Base-by-base conservation (phyloP, 495 filamentous ascomycete species). In the Aspergillus affinis region DNA sequence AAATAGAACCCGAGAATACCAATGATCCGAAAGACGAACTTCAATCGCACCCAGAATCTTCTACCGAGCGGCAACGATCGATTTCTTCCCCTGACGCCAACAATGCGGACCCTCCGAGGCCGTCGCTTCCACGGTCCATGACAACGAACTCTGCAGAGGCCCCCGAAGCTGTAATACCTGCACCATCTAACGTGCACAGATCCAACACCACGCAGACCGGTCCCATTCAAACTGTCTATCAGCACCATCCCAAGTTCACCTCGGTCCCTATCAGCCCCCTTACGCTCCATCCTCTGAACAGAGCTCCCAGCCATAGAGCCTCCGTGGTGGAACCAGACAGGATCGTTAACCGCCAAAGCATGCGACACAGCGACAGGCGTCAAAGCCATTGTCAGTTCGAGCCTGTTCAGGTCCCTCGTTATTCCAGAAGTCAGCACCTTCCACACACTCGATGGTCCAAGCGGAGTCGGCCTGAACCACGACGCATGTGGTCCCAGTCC, bases 81-180 rank as follows among this genome's bases (percentile, higher is more conserved):
- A 49, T 51, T 6, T 6, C 59, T 17, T 21, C 55, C 29, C 54
- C 56, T 30, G 12, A 23, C 59, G 48, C 51, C 20, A 29, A 48
- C 9, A 48, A 47, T 13, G 27, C 41, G 15, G 17, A 17, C 23
- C 21, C 57, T 54, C 23, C 52, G 51, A 51, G 32, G 15, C 47
- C 47, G 48, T 46, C 55, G 5, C 55, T 60, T 20, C 58, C 45
- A 21, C 69, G 75, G 50, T 71, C 73, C 54, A 69, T 70, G 64
- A 76, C 74, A 26, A 74, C 68, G 63, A 75, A 67, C 65, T 78
- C 74, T 4, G 72, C 71, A 47, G 71, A 78, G 12, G 75, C 75
- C 3, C 77, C 77, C 12, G 75, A 76, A 59, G 72, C 78, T 13
- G 61, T 73, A 4, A 57, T 63, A 15, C 62, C 65, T 19, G 64